Conservation (phyloP, 129 eudicot genomes). For the Erigeron canadensis region DNA sequence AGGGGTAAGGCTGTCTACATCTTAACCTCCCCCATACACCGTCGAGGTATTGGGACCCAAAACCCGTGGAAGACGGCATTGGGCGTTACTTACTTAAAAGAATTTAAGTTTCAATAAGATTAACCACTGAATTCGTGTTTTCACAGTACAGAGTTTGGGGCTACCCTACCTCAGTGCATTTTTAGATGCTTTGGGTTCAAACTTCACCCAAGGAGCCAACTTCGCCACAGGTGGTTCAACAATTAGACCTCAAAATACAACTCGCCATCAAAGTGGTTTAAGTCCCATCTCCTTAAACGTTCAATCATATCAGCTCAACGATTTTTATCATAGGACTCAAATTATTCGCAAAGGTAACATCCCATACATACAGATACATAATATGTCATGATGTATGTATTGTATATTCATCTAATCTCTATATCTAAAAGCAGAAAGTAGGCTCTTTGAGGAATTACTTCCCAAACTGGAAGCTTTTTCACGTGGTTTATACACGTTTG, state of each 20-base stretch:
- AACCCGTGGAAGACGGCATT: too few relatives aligned
- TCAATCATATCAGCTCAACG: slow-evolving; percentile 53
- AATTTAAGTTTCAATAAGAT: neutral
- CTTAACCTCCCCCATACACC: too few relatives aligned
- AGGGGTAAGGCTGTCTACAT: too few relatives aligned
- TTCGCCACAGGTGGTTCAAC: slow-evolving; percentile 81
- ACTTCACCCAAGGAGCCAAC: slow-evolving; percentile 76
- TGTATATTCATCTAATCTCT: neutral
- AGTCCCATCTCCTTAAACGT: slow-evolving; percentile 61
- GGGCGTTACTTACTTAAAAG: too few relatives aligned
- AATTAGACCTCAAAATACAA: slow-evolving; percentile 65
- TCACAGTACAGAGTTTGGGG: slow-evolving; percentile 53
- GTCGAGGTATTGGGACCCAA: too few relatives aligned
- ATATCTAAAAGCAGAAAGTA: slow-evolving; percentile 21
- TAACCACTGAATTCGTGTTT: neutral
- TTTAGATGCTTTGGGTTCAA: slow-evolving; percentile 64
- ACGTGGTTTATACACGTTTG: slow-evolving; percentile 63
- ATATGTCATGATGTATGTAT: neutral
- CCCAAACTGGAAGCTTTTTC: slow-evolving; percentile 56
- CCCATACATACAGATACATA: neutral
- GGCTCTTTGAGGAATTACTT: slow-evolving; percentile 40
- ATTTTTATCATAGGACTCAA: slow-evolving; percentile 56
- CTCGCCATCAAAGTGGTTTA: slow-evolving; percentile 47
- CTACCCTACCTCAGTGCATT: slow-evolving; percentile 56
- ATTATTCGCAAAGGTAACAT: slow-evolving; percentile 55